phyloP scores from a whole-genome alignment of 2,329 filamentous ascomycete genomes.

The Colletotrichum zoysiae region DNA sequence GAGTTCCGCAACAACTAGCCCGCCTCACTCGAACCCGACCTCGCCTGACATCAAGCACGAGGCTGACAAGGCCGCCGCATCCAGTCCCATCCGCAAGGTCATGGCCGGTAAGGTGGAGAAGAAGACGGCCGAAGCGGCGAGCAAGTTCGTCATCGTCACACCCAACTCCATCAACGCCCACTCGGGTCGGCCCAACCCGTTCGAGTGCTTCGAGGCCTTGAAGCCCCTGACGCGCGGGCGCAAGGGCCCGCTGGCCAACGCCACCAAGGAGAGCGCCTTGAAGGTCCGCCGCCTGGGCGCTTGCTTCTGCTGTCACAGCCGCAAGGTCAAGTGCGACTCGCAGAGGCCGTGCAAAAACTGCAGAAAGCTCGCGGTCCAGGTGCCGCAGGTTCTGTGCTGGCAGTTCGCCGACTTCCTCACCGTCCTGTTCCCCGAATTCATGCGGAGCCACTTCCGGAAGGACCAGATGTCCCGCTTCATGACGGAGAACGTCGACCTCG shows the following conservation, averaged over 20 bases:
- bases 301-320: slow-evolving; percentile 71
- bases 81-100: slow-evolving; percentile 57
- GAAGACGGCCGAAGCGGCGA: slow-evolving; percentile 47
- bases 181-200: slow-evolving; percentile 63
- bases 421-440: slow-evolving; percentile 65
- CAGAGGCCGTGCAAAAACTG: slow-evolving; percentile 69
- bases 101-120: slow-evolving; percentile 61
- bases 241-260: slow-evolving; percentile 66
- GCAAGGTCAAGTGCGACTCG: slow-evolving; percentile 70
- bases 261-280: slow-evolving; percentile 67
- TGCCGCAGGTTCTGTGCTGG: slow-evolving; percentile 70
- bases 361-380: slow-evolving; percentile 61
- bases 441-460: slow-evolving; percentile 63
- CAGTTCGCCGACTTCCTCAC: slow-evolving; percentile 68
- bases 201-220: slow-evolving; percentile 67
- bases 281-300: slow-evolving; percentile 67
- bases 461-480: slow-evolving; percentile 64
- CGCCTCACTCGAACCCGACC: slow-evolving; percentile 37
- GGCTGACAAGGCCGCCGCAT: slow-evolving; percentile 46
- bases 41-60: slow-evolving; percentile 49
- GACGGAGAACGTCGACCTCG: slow-evolving; percentile 60
- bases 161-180: slow-evolving; percentile 66
- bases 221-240: slow-evolving; percentile 66
- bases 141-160: slow-evolving; percentile 68
- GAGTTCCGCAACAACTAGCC: slow-evolving; percentile 49